phyloP scores from a whole-genome alignment of 2,329 filamentous ascomycete genomes.

The Pseudogymnoascus verrucosus region DNA sequence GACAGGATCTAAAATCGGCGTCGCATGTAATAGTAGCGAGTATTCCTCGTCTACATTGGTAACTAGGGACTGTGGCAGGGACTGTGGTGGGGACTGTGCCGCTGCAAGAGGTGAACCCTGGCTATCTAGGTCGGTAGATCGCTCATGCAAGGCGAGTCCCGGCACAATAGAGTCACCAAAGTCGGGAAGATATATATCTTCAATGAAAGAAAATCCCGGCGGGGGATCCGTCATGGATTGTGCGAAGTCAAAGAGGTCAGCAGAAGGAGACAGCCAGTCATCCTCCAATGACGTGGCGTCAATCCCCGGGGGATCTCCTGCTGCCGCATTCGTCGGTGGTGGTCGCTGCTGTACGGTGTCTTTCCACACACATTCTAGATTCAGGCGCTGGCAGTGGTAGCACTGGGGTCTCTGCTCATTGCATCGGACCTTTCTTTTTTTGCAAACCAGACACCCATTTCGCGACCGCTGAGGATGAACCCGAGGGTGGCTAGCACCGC shows the following conservation, averaged over 20 bases:
- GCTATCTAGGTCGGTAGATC: not conserved
- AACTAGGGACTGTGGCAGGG: not conserved
- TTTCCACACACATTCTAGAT: conserved; percentile 5
- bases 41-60: conserved; percentile 7
- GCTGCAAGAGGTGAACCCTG: not conserved
- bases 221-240: not conserved
- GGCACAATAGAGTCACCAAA: not conserved
- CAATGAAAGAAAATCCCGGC: not conserved
- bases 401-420: conserved; percentile 4
- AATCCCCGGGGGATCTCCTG: not conserved
- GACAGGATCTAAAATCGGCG: conserved; percentile 1
- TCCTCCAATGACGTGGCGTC: not conserved
- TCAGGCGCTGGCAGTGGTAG: not conserved
- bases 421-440: conserved; percentile 3
- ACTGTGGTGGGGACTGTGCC: not conserved
- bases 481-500: not conserved
- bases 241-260: conserved; percentile 2
- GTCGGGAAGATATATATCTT: not conserved
- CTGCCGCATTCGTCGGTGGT: not conserved
- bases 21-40: conserved; percentile 4
- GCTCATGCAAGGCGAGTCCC: not conserved
- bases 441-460: conserved; percentile 1
- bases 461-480: not conserved
- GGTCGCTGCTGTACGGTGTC: not conserved
- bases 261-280: conserved; percentile 2